Conservation (phyloP, 225 moss, liverwort and hornwort species). For the Polytrichum commune region DNA sequence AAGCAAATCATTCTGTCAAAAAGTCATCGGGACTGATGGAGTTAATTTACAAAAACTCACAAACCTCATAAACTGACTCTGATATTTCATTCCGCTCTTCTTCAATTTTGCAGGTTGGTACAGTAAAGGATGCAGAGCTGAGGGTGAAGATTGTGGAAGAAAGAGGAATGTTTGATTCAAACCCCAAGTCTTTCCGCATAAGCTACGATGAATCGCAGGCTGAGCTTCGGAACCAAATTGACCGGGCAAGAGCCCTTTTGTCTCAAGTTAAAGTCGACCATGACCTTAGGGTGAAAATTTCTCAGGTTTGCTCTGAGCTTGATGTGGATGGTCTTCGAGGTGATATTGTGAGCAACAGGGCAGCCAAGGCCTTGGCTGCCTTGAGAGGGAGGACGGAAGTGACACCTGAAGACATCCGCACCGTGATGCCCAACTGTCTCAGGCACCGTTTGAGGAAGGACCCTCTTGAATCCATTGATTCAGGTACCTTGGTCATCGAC, state of each 20-base stretch:
- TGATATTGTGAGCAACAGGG: constrained; percentile 85
- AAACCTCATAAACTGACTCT: too few species aligned
- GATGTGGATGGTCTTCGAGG: constrained; percentile 87
- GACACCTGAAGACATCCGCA: constrained; percentile 76
- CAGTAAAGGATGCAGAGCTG: constrained; percentile 78
- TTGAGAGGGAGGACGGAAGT: constrained; percentile 67
- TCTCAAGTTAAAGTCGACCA: constrained; percentile 46
- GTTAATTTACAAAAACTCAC: too few species aligned
- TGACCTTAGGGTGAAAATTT: constrained; percentile 82
- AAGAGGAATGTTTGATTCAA: constrained; percentile 68
- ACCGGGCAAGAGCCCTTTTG: constrained; percentile 49
- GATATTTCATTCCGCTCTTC: background rate
- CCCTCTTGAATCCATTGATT: constrained; percentile 92
- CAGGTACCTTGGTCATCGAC: constrained; percentile 73
- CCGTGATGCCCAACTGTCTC: constrained; percentile 87
- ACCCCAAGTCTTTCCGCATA: constrained; percentile 61
- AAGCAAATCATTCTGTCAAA: too few species aligned
- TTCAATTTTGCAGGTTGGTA: constrained; percentile 53
- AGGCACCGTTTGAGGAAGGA: constrained; percentile 89
- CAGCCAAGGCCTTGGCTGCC: constrained; percentile 80
- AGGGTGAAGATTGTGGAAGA: constrained; percentile 87
- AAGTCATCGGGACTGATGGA: too few species aligned
- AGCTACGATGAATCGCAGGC: constrained; percentile 36
- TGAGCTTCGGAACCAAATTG: constrained; percentile 57
- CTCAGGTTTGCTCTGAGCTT: constrained; percentile 80